Conservation (phyloP, 306 rosid species). For the Canavalia ensiformis region DNA sequence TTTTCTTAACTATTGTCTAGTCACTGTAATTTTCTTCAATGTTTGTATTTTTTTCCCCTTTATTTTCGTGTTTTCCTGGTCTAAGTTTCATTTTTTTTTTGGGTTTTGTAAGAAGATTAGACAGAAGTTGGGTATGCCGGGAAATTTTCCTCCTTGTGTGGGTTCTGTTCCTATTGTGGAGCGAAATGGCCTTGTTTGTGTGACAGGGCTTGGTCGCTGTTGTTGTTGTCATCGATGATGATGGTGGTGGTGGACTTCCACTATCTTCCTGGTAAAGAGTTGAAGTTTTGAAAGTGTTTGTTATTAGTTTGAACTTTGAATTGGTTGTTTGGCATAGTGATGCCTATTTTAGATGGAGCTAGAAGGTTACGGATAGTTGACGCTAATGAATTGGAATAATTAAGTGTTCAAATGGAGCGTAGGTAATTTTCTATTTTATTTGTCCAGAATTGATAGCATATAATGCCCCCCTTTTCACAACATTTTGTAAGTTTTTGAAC, state of each 20-base stretch:
- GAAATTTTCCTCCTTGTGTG: not conserved
- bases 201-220: not conserved
- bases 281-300: not conserved
- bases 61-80: not conserved
- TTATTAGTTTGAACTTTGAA: not conserved
- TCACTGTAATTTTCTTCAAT: not conserved
- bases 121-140: not conserved
- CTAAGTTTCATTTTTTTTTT: not conserved
- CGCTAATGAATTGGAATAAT: not conserved
- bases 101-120: not conserved
- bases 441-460: not conserved
- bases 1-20: not conserved
- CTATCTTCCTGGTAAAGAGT: not conserved
- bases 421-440: not conserved
- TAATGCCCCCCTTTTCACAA: not conserved
- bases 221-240: not conserved
- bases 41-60: not conserved
- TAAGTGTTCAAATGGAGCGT: not conserved
- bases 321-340: not conserved
- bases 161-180: not conserved
- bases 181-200: not conserved
- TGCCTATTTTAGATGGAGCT: not conserved
- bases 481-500: not conserved
- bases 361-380: not conserved
- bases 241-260: not conserved